Conservation (phyloP, 164 flowering plant species). For the Vitis labrusca region DNA sequence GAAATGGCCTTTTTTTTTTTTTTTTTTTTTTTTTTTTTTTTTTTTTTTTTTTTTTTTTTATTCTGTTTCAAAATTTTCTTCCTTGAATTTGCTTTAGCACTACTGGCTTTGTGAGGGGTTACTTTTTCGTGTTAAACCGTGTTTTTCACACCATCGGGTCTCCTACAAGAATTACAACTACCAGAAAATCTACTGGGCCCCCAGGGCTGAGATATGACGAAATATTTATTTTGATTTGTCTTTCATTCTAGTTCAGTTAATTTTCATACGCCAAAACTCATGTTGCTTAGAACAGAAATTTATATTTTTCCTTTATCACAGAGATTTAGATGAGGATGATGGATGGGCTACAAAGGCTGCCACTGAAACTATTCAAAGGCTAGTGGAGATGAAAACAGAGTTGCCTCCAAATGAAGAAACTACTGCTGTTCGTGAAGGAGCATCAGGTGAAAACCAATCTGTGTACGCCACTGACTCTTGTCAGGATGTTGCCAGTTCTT, state of each 20-base stretch:
- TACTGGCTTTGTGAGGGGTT: background rate
- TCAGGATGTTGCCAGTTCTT: conserved; percentile 19
- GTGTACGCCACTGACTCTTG: conserved; percentile 13
- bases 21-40: no score
- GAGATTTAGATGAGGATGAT: conserved; percentile 24
- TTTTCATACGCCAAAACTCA: no score
- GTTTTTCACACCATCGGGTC: background rate
- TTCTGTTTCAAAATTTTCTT: background rate
- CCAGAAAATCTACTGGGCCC: background rate
- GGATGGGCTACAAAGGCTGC: conserved; percentile 43
- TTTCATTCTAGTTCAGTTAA: background rate
- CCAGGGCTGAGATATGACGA: background rate
- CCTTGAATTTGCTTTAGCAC: background rate
- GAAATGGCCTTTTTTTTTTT: no score
- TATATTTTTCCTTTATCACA: conserved; percentile 12
- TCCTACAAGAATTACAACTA: background rate
- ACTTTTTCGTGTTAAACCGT: background rate
- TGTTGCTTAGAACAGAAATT: background rate
- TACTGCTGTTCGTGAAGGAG: conserved; percentile 5
- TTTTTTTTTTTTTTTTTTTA: no score
- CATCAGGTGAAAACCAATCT: background rate
- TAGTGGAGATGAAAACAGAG: conserved; percentile 30
- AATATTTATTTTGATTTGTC: background rate
- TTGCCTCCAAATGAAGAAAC: conserved; percentile 10
- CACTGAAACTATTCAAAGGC: conserved; percentile 37